These are phyloP conservation scores for Colletotrichum salicis DNA, from an alignment of 2,329 filamentous ascomycete species.

Conservation along the genomic window DNA sequence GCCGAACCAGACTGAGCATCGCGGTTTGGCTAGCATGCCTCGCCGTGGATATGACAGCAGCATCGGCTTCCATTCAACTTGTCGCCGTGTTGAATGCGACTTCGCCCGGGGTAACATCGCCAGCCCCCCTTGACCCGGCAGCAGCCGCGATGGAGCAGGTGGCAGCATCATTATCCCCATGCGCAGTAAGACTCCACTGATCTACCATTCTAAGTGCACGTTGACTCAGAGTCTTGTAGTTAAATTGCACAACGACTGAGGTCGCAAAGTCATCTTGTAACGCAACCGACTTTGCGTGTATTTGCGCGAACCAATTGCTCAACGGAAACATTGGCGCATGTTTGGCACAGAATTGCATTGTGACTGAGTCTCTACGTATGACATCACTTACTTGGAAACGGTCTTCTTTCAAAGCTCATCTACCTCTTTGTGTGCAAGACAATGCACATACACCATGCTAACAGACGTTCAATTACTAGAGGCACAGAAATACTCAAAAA, in stretches of 20 bases:
- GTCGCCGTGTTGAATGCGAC: background rate
- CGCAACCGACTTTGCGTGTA: constrained; percentile 15
- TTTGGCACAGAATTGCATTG: constrained; percentile 15
- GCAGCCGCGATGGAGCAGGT: background rate
- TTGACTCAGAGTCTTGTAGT: background rate
- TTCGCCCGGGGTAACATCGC: background rate
- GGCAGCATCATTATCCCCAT: background rate
- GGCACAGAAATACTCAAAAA: constrained; percentile 16
- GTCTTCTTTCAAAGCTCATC: background rate
- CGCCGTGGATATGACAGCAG: background rate
- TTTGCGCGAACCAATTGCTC: constrained; percentile 11
- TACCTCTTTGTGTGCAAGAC: background rate
- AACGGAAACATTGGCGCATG: constrained; percentile 12
- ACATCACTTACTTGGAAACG: background rate
- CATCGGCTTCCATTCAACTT: background rate
- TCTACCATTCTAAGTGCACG: too few relatives aligned
- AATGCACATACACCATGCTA: background rate
- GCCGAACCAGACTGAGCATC: background rate
- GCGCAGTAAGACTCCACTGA: background rate
- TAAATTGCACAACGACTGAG: constrained; percentile 3
- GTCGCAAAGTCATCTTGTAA: constrained; percentile 11
- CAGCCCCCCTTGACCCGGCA: background rate
- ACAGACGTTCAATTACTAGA: background rate
- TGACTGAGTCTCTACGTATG: constrained; percentile 20
- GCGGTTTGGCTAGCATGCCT: background rate